These are phyloP conservation scores for Microcos paniculata DNA, from an alignment of 345 rosid genomes.

Conservation along the genomic window DNA sequence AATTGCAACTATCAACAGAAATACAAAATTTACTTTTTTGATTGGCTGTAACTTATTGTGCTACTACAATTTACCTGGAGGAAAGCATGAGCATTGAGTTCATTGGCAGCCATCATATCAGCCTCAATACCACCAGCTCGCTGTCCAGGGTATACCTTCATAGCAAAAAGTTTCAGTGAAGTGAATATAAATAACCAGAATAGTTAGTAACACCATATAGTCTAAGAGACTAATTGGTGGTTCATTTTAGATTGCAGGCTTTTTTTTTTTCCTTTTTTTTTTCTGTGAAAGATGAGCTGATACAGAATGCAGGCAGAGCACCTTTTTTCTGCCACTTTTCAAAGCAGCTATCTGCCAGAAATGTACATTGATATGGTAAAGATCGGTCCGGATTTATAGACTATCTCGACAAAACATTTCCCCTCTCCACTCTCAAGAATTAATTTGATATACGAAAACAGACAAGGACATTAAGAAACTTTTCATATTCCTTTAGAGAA, in stretches of 20 bases:
- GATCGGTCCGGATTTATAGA: neutral
- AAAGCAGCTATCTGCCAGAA: neutral
- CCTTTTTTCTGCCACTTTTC: neutral
- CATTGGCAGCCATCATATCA: slow-evolving; percentile 98
- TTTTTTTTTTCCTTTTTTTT: neutral
- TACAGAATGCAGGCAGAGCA: neutral
- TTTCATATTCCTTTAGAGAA: neutral
- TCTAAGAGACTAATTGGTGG: neutral
- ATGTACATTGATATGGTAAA: neutral
- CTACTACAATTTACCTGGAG: slow-evolving; percentile 64
- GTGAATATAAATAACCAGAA: neutral
- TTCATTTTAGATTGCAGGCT: neutral
- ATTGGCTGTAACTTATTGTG: neutral
- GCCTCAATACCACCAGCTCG: slow-evolving; percentile 83
- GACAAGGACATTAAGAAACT: neutral
- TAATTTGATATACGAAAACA: neutral
- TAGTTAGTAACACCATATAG: neutral
- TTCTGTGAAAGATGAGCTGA: neutral
- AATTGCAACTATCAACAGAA: neutral
- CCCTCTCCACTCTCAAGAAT: neutral
- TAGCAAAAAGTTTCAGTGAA: slow-evolving; percentile 14
- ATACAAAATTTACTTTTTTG: neutral
- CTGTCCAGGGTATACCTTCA: slow-evolving; percentile 91
- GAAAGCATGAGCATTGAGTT: slow-evolving; percentile 76
- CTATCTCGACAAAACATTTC: neutral